Conservation (phyloP, 306 rosid species). For the Dalbergia oliveri region DNA sequence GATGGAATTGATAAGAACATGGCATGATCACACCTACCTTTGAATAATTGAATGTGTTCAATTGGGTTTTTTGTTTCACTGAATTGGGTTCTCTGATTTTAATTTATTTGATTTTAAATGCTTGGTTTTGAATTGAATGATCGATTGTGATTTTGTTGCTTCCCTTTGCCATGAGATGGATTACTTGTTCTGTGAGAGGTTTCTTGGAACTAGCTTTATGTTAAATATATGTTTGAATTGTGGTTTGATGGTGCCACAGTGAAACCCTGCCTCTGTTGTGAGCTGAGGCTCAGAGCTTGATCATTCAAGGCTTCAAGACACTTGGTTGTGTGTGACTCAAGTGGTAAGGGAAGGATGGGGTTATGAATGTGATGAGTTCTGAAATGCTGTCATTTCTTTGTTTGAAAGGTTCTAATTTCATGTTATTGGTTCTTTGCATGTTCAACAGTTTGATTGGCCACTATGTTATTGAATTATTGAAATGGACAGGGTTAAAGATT, state of each 20-base stretch:
- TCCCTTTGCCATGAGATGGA: constrained; percentile 1
- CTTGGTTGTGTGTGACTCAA: constrained; percentile 36
- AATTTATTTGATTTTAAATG: neutral
- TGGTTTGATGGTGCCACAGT: constrained; percentile 14
- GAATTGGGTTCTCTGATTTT: constrained; percentile 3
- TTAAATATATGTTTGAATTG: neutral
- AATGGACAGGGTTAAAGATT: constrained; percentile 16
- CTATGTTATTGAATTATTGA: constrained; percentile 37
- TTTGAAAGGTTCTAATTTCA: constrained; percentile 44
- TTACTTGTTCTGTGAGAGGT: constrained; percentile 26
- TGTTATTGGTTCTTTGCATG: constrained; percentile 40
- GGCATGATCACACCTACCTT: constrained; percentile 25
- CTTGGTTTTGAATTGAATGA: neutral
- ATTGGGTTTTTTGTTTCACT: constrained; percentile 34
- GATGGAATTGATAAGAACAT: constrained; percentile 21
- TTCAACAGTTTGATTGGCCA: constrained; percentile 34
- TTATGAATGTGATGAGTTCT: constrained; percentile 33
- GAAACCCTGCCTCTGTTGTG: constrained; percentile 36
- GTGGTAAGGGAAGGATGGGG: constrained; percentile 37
- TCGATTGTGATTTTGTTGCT: constrained; percentile 35
- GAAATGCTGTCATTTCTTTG: constrained; percentile 41
- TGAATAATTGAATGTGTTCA: neutral
- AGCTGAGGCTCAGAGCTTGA: constrained; percentile 19
- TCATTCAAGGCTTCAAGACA: neutral
- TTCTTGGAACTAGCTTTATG: constrained; percentile 41